These are phyloP conservation scores for Ophioceras dolichostomum DNA, from an alignment of 2,329 filamentous ascomycete species.

Conservation along the genomic window DNA sequence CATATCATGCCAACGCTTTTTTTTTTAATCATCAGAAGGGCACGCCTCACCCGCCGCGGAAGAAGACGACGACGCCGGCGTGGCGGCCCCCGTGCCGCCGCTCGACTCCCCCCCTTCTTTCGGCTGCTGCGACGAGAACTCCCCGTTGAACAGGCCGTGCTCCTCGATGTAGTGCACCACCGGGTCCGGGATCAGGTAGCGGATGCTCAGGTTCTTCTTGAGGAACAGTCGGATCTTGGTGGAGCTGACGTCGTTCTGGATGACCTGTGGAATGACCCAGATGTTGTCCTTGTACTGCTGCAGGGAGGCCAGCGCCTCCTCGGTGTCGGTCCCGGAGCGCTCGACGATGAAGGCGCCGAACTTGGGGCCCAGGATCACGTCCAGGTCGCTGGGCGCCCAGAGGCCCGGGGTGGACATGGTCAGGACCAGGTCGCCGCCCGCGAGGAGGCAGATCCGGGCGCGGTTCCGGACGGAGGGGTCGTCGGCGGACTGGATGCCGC, in stretches of 20 bases:
- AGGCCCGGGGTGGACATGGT: conserved; percentile 64
- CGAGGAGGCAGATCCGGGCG: conserved; percentile 68
- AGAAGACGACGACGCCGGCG: no score
- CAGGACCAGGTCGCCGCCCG: conserved; percentile 60
- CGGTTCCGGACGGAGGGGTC: conserved; percentile 47
- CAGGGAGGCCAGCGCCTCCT: conserved; percentile 72
- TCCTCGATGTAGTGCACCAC: conserved; percentile 5
- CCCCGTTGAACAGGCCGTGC: conserved; percentile 2
- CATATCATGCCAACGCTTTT: no score
- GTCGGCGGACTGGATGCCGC: conserved; percentile 58
- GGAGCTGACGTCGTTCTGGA: conserved; percentile 72
- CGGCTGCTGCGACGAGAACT: background rate
- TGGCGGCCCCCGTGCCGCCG: no score
- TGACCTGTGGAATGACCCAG: conserved; percentile 77
- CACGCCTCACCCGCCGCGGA: no score
- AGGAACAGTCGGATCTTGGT: conserved; percentile 73
- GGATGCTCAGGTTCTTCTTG: conserved; percentile 69
- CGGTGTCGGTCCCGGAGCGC: conserved; percentile 76
- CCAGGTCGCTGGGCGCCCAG: conserved; percentile 75
- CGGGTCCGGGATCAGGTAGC: conserved; percentile 37
- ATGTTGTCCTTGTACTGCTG: conserved; percentile 78
- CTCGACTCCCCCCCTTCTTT: conserved; percentile 1
- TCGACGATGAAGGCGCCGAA: conserved; percentile 83
- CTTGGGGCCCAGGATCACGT: conserved; percentile 66
- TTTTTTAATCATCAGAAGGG: no score